Evolutionary conservation across 1,139 yeast species (phyloP).

Genomic region (Protomyces inouyei): DNA sequence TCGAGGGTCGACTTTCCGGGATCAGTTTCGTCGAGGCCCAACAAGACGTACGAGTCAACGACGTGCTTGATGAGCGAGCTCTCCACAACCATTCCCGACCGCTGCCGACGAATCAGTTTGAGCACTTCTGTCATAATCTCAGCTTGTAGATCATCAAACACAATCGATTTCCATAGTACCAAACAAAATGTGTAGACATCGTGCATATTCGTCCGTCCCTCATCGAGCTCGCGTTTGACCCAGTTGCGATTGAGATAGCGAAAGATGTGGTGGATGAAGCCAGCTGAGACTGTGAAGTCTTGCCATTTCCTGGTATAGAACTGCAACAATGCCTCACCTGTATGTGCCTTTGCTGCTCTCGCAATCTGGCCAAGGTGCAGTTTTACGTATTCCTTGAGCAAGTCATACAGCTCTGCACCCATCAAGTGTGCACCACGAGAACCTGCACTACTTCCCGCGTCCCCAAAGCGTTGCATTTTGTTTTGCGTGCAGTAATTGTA

Average conservation of each 20-base stretch:
- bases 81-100: conserved; percentile 73
- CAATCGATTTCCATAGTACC: conserved; percentile 78
- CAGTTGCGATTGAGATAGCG: conserved; percentile 95
- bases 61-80: conserved; percentile 65
- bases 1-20: conserved; percentile 76
- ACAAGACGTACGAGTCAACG: conserved; percentile 68
- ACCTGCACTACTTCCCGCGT: conserved; percentile 39
- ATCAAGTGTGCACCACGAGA: conserved; percentile 46
- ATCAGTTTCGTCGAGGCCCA: conserved; percentile 51
- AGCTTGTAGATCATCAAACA: conserved; percentile 65
- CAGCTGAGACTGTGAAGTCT: conserved; percentile 85
- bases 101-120: conserved; percentile 67
- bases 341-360: not conserved
- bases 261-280: conserved; percentile 84
- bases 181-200: conserved; percentile 87
- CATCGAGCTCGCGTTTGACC: conserved; percentile 95
- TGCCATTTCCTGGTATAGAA: conserved; percentile 88
- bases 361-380: conserved; percentile 47
- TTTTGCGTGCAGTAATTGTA: conserved; percentile 83
- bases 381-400: conserved; percentile 61
- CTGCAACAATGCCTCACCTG: conserved; percentile 61
- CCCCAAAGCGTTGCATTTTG: conserved; percentile 53
- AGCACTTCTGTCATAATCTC: conserved; percentile 65
- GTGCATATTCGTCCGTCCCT: conserved; percentile 84
- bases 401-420: conserved; percentile 83